Percentiles rank a stretch among this genome's conserved stretches.
phyloP scores from a whole-genome alignment of 2,329 filamentous ascomycete species.

The Colletotrichum cordylinicola region DNA sequence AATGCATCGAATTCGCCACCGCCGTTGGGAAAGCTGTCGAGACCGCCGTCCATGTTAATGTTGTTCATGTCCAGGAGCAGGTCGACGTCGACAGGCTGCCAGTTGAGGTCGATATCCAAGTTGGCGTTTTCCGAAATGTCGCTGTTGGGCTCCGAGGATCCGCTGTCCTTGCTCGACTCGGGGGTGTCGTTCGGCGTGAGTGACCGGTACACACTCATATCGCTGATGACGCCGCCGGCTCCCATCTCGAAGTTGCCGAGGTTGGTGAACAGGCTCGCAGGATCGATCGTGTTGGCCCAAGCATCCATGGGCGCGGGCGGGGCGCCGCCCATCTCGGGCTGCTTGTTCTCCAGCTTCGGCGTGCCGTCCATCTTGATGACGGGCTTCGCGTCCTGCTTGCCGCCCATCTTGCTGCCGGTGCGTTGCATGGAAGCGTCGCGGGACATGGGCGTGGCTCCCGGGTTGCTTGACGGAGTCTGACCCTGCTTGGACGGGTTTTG shows the following conservation, averaged over 20 bases:
- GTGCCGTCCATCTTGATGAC: slow-evolving; percentile 33
- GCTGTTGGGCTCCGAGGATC: slow-evolving; percentile 65
- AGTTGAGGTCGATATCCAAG: slow-evolving; percentile 59
- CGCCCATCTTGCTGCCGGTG: slow-evolving; percentile 49
- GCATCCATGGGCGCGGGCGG: slow-evolving; percentile 24
- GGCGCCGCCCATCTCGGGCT: slow-evolving; percentile 31
- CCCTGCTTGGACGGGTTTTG: slow-evolving; percentile 52
- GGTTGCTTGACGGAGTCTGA: slow-evolving; percentile 48
- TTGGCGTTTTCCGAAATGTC: slow-evolving; percentile 62
- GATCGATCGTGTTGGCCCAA: slow-evolving; percentile 47
- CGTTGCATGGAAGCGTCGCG: slow-evolving; percentile 57
- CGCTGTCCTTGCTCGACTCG: slow-evolving; percentile 67
- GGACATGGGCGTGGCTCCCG: slow-evolving; percentile 55
- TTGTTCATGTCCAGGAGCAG: slow-evolving; percentile 48
- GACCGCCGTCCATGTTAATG: slow-evolving; percentile 32
- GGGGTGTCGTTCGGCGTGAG: slow-evolving; percentile 69
- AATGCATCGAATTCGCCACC: slow-evolving; percentile 27
- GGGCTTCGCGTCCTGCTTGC: slow-evolving; percentile 42
- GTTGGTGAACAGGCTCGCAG: slow-evolving; percentile 45
- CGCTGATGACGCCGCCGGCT: slow-evolving; percentile 54
- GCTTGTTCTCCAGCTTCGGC: slow-evolving; percentile 29
- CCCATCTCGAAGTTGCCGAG: slow-evolving; percentile 46
- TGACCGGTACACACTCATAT: slow-evolving; percentile 59
- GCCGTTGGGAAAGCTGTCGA: slow-evolving; percentile 23
- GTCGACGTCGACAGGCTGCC: slow-evolving; percentile 55